A percentile compares a stretch with the other conserved stretches of the same genome.
Conservation (phyloP, 306 rosid species). For the Trifolium subterraneum region DNA sequence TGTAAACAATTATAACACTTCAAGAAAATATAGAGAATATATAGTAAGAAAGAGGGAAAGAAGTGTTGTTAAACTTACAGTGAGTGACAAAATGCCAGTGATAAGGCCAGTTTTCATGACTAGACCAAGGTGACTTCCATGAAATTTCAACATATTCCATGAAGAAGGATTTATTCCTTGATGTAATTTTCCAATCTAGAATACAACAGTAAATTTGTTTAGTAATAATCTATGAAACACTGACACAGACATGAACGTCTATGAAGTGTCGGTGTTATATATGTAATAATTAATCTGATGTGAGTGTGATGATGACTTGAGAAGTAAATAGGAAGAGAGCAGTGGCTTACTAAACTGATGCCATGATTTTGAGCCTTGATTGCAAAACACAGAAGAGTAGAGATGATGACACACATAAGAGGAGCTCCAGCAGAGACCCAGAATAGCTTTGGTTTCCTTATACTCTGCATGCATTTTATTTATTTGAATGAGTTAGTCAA, state of each 20-base stretch:
- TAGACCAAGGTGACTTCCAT: conserved; percentile 61
- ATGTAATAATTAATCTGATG: too few species aligned
- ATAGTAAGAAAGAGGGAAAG: not conserved
- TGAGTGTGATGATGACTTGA: not conserved
- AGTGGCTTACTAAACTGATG: conserved; percentile 70
- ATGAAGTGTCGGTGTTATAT: too few species aligned
- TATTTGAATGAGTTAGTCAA: conserved; percentile 19
- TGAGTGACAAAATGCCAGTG: conserved; percentile 94
- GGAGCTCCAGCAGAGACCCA: conserved; percentile 99
- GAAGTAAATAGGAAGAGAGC: not conserved
- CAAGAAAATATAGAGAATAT: not conserved
- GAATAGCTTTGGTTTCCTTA: conserved; percentile 75
- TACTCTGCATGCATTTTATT: conserved; percentile 59
- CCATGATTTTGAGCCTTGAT: conserved; percentile 73
- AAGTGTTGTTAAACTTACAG: conserved; percentile 54
- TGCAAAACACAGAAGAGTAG: conserved; percentile 79
- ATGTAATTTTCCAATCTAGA: conserved; percentile 81
- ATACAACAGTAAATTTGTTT: too few species aligned
- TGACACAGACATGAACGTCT: too few species aligned
- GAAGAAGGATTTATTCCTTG: conserved; percentile 93
- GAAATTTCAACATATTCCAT: conserved; percentile 71
- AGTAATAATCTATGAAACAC: too few species aligned
- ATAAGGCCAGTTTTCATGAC: conserved; percentile 78
- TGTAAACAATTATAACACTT: too few species aligned
- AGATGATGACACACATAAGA: conserved; percentile 71